phyloP scores from a whole-genome alignment of 1,139 yeast species.

The Geotrichum macrosporum region DNA sequence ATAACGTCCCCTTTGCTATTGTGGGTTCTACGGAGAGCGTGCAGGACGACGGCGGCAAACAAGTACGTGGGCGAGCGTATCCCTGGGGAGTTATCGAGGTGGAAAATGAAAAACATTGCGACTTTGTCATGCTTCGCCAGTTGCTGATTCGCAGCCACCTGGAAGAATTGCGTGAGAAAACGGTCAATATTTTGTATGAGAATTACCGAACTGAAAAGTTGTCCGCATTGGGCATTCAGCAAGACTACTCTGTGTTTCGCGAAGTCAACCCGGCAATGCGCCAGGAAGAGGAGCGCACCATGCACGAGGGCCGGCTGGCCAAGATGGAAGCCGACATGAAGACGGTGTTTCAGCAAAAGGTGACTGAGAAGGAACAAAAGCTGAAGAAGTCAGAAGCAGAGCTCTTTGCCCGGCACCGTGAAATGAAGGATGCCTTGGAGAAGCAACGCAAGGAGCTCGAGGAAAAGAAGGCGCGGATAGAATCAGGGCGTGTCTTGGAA shows the following conservation, averaged over 20 bases:
- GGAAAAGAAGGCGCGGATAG: constrained; percentile 83
- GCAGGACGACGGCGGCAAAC: constrained; percentile 59
- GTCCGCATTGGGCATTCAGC: constrained; percentile 78
- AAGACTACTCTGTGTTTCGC: constrained; percentile 85
- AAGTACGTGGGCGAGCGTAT: constrained; percentile 86
- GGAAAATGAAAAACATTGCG: constrained; percentile 91
- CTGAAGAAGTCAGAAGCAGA: constrained; percentile 97
- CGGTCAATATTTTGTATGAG: constrained; percentile 75
- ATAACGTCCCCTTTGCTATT: constrained; percentile 72
- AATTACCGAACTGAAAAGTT: constrained; percentile 84
- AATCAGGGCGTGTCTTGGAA: constrained; percentile 58
- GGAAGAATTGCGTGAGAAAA: constrained; percentile 90
- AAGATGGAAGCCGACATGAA: constrained; percentile 98
- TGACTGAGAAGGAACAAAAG: constrained; percentile 93
- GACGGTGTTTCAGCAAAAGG: constrained; percentile 94
- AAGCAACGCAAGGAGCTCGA: constrained; percentile 86
- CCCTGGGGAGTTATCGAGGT: constrained; percentile 99
- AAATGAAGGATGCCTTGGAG: constrained; percentile 89
- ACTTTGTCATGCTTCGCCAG: constrained; percentile 86
- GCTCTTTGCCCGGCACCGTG: constrained; percentile 90
- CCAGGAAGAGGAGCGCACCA: constrained; percentile 88
- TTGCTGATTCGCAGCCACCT: constrained; percentile 82
- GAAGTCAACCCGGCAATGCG: constrained; percentile 91
- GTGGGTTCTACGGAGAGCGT: constrained; percentile 84
- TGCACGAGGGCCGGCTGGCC: constrained; percentile 90